Evolutionary conservation across 2,329 filamentous ascomycete genomes (phyloP), one percentile per base, ranked within the genome.

Genomic region (Alternaria hordeiaustralica): DNA sequence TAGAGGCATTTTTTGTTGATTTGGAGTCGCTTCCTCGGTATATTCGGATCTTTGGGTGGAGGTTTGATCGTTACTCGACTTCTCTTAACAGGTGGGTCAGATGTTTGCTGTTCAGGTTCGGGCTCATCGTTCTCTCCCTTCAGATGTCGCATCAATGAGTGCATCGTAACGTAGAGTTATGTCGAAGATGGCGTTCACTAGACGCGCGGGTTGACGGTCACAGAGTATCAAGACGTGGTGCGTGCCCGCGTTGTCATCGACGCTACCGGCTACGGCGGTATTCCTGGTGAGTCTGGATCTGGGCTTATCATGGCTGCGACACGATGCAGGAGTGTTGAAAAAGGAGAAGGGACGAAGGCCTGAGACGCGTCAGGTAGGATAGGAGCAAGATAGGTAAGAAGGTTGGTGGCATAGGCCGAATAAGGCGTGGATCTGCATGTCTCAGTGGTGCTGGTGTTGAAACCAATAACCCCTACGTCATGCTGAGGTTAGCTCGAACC

Each of bases 1-100:
- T 85, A 86, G 44, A 86, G 80, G 60, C 84, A 84, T 71, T 79
- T 76, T 30, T 77, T 73, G 43, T 73, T 71, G n/a, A 76, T 60
- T 47, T 75, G 74, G 23, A 75, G 62, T 54, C 74, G 67, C 53
- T 71, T 71, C 23, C 64, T 63, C 5, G 74, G 75, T 4, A 66
- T 62, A 41, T 77, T 77, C 2, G 70, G 70, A 55, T 76, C 74
- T 56, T 68, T 69, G 44, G 67, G 58, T 5, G 58, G 44, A 9
- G 51, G 53, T 13, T 60, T 68, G 20, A 53, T 44, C 8, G 66
- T 63, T 46, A 51, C 57, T 66, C 58, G 65, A 60, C 65, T 58
- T 55, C 60, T 63, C 58, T 46, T 46, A 53, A 55, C 25, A 51
- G 46, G 46, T 3, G 47, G 43, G n/a, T 53, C 56, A 50, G 56